Evolutionary conservation across 2,329 filamentous ascomycete species (phyloP).

Genomic region (Ophiostoma piceae): DNA sequence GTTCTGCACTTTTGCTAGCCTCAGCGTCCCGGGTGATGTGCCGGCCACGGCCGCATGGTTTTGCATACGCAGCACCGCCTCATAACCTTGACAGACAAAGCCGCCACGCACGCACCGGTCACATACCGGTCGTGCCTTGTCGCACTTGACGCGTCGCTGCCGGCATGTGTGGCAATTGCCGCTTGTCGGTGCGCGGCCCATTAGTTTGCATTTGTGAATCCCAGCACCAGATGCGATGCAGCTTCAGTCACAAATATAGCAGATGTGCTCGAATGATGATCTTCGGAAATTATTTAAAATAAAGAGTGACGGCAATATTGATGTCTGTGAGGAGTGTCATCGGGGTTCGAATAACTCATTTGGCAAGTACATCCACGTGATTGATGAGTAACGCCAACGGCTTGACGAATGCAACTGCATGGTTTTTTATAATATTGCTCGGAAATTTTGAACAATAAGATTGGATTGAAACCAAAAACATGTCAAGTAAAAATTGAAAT

Average conservation of each 20-base stretch:
- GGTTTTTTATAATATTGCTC: too few relatives aligned
- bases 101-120: conserved; percentile 29
- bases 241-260: too few relatives aligned
- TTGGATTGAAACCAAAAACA: too few relatives aligned
- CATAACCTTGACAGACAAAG: conserved; percentile 31
- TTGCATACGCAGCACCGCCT: conserved; percentile 31
- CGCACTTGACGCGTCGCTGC: conserved; percentile 31
- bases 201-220: conserved; percentile 13
- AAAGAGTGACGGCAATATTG: too few relatives aligned
- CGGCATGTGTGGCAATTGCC: conserved; percentile 32
- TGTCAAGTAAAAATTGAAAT: too few relatives aligned
- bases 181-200: conserved; percentile 31
- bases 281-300: background rate
- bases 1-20: conserved; percentile 28
- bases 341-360: background rate
- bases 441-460: too few relatives aligned
- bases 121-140: conserved; percentile 30
- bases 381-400: background rate
- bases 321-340: too few relatives aligned
- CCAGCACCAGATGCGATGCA: too few relatives aligned
- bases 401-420: too few relatives aligned
- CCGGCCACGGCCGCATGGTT: conserved; percentile 30
- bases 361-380: background rate
- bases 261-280: background rate
- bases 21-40: conserved; percentile 28